Evolutionary conservation across 441 rosid genomes (phyloP), one percentile per base, ranked within the genome.

Genomic region (Populus hybrid): DNA sequence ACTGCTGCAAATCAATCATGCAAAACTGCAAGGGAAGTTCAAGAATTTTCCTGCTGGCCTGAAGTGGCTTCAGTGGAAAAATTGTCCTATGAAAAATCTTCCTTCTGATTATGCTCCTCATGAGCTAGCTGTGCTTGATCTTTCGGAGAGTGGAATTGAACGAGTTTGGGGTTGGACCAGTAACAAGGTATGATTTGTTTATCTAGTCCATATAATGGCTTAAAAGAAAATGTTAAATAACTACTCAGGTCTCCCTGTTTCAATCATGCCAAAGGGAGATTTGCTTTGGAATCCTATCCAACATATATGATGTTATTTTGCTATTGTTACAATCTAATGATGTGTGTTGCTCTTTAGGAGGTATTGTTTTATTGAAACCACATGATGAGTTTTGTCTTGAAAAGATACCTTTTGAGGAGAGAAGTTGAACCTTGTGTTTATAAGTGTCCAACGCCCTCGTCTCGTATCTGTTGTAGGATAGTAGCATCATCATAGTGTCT

Each of bases 51-150:
- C 95, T n/a, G 26, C 75, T 35, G 86, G 78, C 46, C 77, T 91
- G 70, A 87, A 83, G 80, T 93, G 97, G 91, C 86, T 93, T n/a
- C 91, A 88, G 63, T 91, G 96, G 96, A 90, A 83, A 84, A 84
- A 85, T 34, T 91, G 93, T 75, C 84, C 88, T 4, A 32, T 87
- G 83, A 74, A 83, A 86, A 73, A 67, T 42, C 83, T 93, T 50
- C 90, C 91, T 38, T 76, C 85, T 66, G 82, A 86, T 73, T 83
- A 83, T 76, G 73, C 34, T 73, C 81, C 83, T 50, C 16, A 66
- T 24, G 63, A 87, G 73, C 90, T 91, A 65, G 87, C 89, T 63
- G 87, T 91, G 76, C 92, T 91, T 77, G 90, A 91, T 81, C 92
- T 93, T 81, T 87, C 92, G 11, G 83, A 83, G 20, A 89, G 97